phyloP scores from a whole-genome alignment of 305 asterid species.

The Fraxinus baroniana region DNA sequence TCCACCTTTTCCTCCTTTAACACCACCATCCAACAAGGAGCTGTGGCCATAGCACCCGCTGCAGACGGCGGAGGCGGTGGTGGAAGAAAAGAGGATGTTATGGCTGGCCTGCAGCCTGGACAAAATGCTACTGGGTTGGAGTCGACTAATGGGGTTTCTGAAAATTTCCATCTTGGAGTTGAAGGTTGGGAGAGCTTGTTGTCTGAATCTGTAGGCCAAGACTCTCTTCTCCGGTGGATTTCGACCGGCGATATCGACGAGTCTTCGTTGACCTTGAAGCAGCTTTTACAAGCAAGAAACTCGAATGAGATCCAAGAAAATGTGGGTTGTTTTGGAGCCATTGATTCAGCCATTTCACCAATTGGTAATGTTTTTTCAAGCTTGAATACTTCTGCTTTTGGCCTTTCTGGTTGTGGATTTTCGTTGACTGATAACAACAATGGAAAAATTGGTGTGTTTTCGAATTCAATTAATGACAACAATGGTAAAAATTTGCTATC shows the following conservation, averaged over 20 bases:
- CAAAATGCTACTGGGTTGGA: constrained; percentile 28
- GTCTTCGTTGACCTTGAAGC: constrained; percentile 34
- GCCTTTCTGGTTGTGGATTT: constrained; percentile 30
- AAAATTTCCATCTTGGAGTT: constrained; percentile 40
- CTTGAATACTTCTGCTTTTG: constrained; percentile 26
- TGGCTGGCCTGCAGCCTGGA: constrained; percentile 30
- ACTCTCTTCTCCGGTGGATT: constrained; percentile 40
- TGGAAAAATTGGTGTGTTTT: constrained; percentile 25
- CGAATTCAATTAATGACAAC: constrained; percentile 8
- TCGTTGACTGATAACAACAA: constrained; percentile 12
- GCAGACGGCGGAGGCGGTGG: constrained; percentile 17
- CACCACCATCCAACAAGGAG: constrained; percentile 14
- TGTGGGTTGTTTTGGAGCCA: constrained; percentile 29
- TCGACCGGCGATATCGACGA: constrained; percentile 34
- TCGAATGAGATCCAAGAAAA: constrained; percentile 22
- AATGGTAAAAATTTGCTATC: constrained; percentile 5
- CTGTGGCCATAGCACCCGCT: constrained; percentile 1
- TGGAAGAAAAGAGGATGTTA: constrained; percentile 30
- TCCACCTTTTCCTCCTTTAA: constrained; percentile 44
- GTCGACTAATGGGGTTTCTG: constrained; percentile 27
- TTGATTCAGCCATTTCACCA: constrained; percentile 18
- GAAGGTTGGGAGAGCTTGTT: constrained; percentile 47
- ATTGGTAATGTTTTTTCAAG: constrained; percentile 24
- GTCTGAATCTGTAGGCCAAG: constrained; percentile 40
- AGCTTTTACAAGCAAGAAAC: constrained; percentile 30